Evolutionary conservation across 192 early-diverging fungal species (phyloP).

Genomic region (Coemansia sp.): DNA sequence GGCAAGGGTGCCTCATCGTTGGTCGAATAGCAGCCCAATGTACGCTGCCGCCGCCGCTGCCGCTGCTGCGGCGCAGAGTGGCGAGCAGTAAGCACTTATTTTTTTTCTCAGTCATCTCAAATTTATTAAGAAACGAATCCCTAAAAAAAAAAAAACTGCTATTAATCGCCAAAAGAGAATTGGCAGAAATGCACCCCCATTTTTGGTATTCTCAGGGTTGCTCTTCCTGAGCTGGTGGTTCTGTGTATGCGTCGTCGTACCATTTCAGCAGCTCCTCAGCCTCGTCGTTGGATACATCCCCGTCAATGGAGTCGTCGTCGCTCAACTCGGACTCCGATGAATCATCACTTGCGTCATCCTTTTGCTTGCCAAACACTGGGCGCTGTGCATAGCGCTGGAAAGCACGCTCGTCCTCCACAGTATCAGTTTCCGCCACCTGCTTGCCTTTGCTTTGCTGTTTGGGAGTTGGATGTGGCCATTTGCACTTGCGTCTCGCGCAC

Average conservation of each 20-base stretch:
- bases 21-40: constrained; percentile 29
- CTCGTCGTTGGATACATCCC: constrained; percentile 38
- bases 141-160: neutral
- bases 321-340: neutral
- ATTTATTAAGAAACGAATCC: neutral
- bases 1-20: constrained; percentile 41
- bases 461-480: constrained; percentile 56
- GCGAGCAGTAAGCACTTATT: constrained; percentile 33
- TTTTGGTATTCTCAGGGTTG: neutral
- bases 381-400: constrained; percentile 30
- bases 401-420: constrained; percentile 26
- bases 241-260: constrained; percentile 47
- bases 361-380: constrained; percentile 25
- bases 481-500: constrained; percentile 59
- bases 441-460: neutral
- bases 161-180: neutral
- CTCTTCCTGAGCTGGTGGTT: neutral
- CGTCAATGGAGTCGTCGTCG: constrained; percentile 13
- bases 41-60: constrained; percentile 23
- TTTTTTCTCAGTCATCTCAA: neutral
- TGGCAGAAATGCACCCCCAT: no score
- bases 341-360: neutral
- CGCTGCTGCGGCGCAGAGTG: constrained; percentile 30
- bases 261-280: constrained; percentile 51
- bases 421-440: constrained; percentile 1